Conservation (phyloP, 192 early-diverging fungal species). For the Cladochytrium replicatum region DNA sequence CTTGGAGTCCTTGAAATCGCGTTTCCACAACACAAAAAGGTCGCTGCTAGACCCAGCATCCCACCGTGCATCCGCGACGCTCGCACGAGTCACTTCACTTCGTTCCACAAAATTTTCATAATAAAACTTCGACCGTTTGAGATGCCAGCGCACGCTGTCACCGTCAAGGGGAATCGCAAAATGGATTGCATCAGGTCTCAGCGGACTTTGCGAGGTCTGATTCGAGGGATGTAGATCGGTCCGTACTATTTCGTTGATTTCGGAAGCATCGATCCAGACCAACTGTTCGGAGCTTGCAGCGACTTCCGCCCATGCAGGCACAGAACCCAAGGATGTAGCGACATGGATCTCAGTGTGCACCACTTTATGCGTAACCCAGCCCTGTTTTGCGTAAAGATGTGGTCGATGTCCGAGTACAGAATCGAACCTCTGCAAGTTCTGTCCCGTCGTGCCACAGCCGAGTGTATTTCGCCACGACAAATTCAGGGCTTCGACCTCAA, state of each 20-base stretch:
- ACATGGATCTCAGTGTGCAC: neutral
- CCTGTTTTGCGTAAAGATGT: constrained; percentile 8
- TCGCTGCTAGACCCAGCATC: neutral
- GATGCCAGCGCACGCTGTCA: neutral
- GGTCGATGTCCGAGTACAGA: constrained; percentile 15
- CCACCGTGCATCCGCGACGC: neutral
- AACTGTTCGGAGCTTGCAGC: too few relatives aligned
- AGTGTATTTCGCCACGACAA: too few relatives aligned
- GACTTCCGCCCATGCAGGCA: too few relatives aligned
- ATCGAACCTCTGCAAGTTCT: too few relatives aligned
- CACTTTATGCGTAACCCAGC: neutral
- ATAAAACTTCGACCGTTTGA: neutral
- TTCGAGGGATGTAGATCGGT: neutral
- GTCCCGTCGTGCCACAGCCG: too few relatives aligned
- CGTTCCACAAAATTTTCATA: too few relatives aligned
- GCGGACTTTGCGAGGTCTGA: neutral
- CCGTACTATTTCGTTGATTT: neutral
- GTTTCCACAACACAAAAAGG: neutral
- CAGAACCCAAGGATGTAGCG: neutral
- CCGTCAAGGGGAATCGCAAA: neutral
- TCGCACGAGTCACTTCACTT: too few relatives aligned
- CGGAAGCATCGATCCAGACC: too few relatives aligned
- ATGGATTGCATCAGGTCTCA: too few relatives aligned
- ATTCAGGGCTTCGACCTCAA: too few relatives aligned
- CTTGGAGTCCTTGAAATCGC: neutral